A percentile compares a stretch with the other conserved stretches of the same genome.
phyloP scores from a whole-genome alignment of 2,329 filamentous ascomycete species.

The Emericellopsis atlantica region DNA sequence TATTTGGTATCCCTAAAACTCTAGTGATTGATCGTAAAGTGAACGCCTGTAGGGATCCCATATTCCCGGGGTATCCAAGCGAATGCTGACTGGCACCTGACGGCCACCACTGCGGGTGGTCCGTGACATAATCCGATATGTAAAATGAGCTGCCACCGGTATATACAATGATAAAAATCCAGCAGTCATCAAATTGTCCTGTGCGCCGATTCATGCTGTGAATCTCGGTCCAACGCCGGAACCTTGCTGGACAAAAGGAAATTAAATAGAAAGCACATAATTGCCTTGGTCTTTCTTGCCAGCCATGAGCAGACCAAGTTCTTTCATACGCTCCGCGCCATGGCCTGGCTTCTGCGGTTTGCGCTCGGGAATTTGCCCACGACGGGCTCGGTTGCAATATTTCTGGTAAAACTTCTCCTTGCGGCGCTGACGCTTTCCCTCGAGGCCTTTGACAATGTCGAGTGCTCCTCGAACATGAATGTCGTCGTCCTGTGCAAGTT shows the following conservation, averaged over 20 bases:
- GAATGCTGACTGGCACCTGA: no score
- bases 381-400: constrained; percentile 72
- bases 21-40: no score
- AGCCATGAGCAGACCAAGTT: constrained; percentile 75
- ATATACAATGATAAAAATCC: no score
- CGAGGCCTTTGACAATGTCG: constrained; percentile 92
- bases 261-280: constrained; percentile 63
- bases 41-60: no score
- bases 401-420: constrained; percentile 89
- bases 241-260: constrained; percentile 2
- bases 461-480: constrained; percentile 81
- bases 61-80: no score
- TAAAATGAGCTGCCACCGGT: no score
- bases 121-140: no score
- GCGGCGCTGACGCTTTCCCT: constrained; percentile 84
- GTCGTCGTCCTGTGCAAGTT: constrained; percentile 18
- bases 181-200: no score
- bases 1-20: no score
- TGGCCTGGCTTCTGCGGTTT: constrained; percentile 62
- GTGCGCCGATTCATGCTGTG: no score
- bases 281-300: constrained; percentile 64
- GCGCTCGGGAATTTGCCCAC: constrained; percentile 48
- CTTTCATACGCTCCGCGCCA: constrained; percentile 78
- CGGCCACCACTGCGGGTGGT: no score
- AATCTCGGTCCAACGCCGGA: no score